Percentiles rank a stretch among this genome's conserved stretches.
These are phyloP conservation scores for Zasmidium cellare DNA, from an alignment of 2,329 filamentous ascomycete species.

Conservation along the genomic window DNA sequence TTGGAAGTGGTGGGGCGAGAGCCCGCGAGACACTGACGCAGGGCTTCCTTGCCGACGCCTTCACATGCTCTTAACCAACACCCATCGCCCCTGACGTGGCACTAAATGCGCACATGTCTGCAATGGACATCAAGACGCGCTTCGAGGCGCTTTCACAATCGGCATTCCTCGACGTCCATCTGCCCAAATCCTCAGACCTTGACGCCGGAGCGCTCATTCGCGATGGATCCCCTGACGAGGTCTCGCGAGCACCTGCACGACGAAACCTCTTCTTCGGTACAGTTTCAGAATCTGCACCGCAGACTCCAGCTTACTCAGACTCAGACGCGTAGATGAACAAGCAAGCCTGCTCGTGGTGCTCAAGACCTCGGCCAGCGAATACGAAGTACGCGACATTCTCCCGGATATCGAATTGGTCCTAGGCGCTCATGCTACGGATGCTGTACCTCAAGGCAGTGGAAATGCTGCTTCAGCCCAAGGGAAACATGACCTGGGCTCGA, in stretches of 20 bases:
- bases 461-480: slow-evolving; percentile 30
- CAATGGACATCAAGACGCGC: slow-evolving; percentile 15
- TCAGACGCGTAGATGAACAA: slow-evolving; percentile 28
- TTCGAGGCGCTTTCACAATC: slow-evolving; percentile 26
- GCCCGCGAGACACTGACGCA: background rate
- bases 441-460: slow-evolving; percentile 30
- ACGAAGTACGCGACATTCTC: slow-evolving; percentile 24
- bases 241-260: slow-evolving; percentile 23
- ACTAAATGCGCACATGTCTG: background rate
- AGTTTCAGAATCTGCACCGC: background rate
- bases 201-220: slow-evolving; percentile 21
- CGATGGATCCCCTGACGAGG: slow-evolving; percentile 23
- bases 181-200: slow-evolving; percentile 24
- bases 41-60: background rate
- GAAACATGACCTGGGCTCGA: slow-evolving; percentile 31
- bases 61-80: no score
- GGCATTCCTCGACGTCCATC: slow-evolving; percentile 28
- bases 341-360: slow-evolving; percentile 27
- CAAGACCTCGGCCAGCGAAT: slow-evolving; percentile 20
- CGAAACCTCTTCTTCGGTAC: slow-evolving; percentile 35
- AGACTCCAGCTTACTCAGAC: slow-evolving; percentile 23
- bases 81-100: background rate
- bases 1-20: background rate
- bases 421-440: slow-evolving; percentile 34
- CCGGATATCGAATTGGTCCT: slow-evolving; percentile 29